Evolutionary conservation across 169 alveolate species (phyloP).

Genomic region (Plasmodium gaboni): DNA sequence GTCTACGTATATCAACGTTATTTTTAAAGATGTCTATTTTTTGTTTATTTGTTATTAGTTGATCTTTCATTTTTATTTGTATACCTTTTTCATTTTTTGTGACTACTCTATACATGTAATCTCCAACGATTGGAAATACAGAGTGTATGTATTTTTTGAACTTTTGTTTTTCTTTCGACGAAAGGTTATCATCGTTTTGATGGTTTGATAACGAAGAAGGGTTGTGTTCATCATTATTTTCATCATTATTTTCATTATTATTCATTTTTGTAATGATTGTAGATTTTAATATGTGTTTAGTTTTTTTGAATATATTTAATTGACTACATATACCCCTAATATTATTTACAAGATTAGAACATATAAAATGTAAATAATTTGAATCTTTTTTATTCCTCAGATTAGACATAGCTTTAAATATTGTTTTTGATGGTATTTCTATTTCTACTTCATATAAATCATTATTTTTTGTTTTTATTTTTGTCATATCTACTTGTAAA

Average conservation of each 20-base stretch:
- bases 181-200: not conserved
- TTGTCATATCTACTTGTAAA: constrained; percentile 59
- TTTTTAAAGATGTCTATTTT: constrained; percentile 41
- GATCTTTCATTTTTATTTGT: constrained; percentile 2
- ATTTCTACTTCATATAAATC: constrained; percentile 69
- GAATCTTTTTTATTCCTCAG: constrained; percentile 72
- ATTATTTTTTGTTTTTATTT: constrained; percentile 42
- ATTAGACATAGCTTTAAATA: constrained; percentile 68
- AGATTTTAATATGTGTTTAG: not conserved
- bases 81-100: constrained; percentile 56
- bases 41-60: constrained; percentile 7
- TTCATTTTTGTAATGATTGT: not conserved
- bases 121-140: constrained; percentile 56
- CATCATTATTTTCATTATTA: not conserved
- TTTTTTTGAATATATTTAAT: constrained; percentile 22
- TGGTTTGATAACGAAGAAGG: not conserved
- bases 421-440: constrained; percentile 66
- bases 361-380: constrained; percentile 67
- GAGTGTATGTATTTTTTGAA: constrained; percentile 53
- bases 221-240: no score
- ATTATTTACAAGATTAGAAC: constrained; percentile 66
- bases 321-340: constrained; percentile 64
- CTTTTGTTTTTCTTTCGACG: constrained; percentile 26
- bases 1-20: constrained; percentile 41
- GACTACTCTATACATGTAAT: constrained; percentile 70